Conservation (phyloP, 2,329 filamentous ascomycete species). For the Didymosphaeria variabile region DNA sequence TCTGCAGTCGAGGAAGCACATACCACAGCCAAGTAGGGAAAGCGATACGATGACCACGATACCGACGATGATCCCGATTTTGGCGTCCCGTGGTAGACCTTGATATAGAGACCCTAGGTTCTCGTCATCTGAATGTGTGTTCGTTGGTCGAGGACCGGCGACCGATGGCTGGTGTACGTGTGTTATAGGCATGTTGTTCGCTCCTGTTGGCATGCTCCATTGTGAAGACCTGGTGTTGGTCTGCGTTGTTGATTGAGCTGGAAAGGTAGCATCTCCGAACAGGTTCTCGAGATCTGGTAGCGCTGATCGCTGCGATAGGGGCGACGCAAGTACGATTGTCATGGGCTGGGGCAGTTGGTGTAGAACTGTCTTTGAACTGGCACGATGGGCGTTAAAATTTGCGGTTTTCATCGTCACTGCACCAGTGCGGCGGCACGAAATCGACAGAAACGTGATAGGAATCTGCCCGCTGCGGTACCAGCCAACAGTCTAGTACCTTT, state of each 20-base stretch:
- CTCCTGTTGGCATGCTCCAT: neutral
- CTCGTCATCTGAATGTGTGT: neutral
- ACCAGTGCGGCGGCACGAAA: neutral
- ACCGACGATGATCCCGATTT: conserved; percentile 27
- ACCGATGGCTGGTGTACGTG: conserved; percentile 3
- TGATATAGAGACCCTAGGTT: conserved; percentile 1
- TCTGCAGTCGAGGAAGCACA: conserved; percentile 22
- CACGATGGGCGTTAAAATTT: neutral
- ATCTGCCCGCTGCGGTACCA: neutral
- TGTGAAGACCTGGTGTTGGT: neutral
- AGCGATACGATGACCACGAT: conserved; percentile 24
- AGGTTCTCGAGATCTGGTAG: conserved; percentile 10
- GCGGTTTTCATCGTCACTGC: neutral
- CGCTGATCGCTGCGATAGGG: neutral
- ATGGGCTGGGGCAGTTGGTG: neutral
- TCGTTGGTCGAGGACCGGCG: neutral
- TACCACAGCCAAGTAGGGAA: conserved; percentile 18
- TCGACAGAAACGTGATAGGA: neutral
- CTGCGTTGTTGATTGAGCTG: neutral
- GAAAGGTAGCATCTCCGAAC: conserved; percentile 6
- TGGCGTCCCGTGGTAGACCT: conserved; percentile 18
- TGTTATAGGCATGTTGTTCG: neutral
- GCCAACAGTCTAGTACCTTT: neutral
- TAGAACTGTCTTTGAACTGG: neutral
- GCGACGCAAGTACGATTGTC: neutral